phyloP scores from a whole-genome alignment of 805 yeast species.

The Cephaloascus albidus region DNA sequence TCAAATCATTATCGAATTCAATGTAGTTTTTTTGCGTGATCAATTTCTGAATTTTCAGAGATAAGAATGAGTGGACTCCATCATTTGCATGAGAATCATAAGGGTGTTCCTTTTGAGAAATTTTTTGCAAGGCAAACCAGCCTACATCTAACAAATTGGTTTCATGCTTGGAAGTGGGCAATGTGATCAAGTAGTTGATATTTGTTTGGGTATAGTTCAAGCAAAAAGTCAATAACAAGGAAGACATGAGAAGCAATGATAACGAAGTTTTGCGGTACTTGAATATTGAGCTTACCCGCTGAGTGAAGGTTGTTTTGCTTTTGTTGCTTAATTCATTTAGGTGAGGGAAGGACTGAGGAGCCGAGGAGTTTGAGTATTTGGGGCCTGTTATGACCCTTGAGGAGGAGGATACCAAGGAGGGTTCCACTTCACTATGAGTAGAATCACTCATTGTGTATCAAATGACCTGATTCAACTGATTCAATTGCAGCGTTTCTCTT shows the following conservation, averaged over 20 bases:
- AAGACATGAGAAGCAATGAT: conserved; percentile 41
- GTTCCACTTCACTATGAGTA: too few relatives aligned
- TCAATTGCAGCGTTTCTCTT: too few relatives aligned
- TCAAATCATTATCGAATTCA: conserved; percentile 30
- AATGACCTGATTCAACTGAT: too few relatives aligned
- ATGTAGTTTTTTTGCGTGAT: conserved; percentile 17
- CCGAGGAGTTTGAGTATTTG: too few relatives aligned
- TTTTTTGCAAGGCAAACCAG: conserved; percentile 68
- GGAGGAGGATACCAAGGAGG: too few relatives aligned
- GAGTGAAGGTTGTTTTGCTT: too few relatives aligned
- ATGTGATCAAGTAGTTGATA: conserved; percentile 22
- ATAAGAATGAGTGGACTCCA: conserved; percentile 60
- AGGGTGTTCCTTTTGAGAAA: conserved; percentile 65
- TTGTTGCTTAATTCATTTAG: too few relatives aligned
- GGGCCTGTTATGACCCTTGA: too few relatives aligned
- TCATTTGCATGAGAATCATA: conserved; percentile 73
- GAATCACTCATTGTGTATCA: too few relatives aligned
- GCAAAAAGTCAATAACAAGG: conserved; percentile 32
- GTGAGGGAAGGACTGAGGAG: too few relatives aligned
- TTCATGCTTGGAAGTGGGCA: conserved; percentile 34
- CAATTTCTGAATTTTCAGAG: conserved; percentile 27
- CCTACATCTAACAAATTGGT: conserved; percentile 26
- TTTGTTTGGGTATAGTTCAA: conserved; percentile 28
- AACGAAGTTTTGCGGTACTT: conserved; percentile 70
- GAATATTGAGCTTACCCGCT: conserved; percentile 36